phyloP scores from a whole-genome alignment of 176 grass and related monocot species.

The Urochloa ruziziensis region DNA sequence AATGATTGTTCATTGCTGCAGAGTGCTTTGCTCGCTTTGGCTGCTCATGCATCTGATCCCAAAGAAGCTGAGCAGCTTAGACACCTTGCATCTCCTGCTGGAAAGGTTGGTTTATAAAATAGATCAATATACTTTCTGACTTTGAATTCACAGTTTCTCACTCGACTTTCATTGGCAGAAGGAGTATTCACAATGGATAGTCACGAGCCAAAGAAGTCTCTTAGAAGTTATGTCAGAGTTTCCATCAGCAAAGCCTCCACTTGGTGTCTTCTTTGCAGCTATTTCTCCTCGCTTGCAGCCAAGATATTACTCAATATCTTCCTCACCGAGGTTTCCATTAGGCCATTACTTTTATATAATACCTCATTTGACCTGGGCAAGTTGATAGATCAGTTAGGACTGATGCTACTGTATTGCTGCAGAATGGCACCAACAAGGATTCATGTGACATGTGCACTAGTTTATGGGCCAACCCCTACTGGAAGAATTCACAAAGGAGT shows the following conservation, averaged over 20 bases:
- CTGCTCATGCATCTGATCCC: conserved; percentile 76
- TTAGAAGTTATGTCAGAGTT: conserved; percentile 89
- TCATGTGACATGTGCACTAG: conserved; percentile 94
- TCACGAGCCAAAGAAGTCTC: conserved; percentile 81
- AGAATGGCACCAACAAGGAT: conserved; percentile 83
- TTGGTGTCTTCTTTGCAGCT: conserved; percentile 90
- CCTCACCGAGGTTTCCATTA: conserved; percentile 69
- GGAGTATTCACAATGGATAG: conserved; percentile 90
- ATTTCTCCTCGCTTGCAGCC: conserved; percentile 74
- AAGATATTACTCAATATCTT: conserved; percentile 98
- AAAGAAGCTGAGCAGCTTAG: conserved; percentile 72
- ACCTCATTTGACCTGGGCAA: not conserved
- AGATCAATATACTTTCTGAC: conserved; percentile 16
- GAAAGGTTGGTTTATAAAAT: conserved; percentile 66
- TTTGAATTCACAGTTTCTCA: conserved; percentile 28
- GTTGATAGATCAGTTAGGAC: not conserved
- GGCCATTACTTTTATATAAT: conserved; percentile 10
- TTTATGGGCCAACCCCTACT: conserved; percentile 62
- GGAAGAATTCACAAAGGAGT: conserved; percentile 96
- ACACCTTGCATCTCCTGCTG: conserved; percentile 83
- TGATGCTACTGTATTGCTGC: conserved; percentile 40
- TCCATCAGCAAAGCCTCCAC: conserved; percentile 67
- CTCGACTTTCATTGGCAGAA: conserved; percentile 50
- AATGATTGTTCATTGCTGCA: conserved; percentile 39
- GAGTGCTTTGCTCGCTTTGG: conserved; percentile 82